These are phyloP conservation scores for Dispira simplex DNA, from an alignment of 192 early-diverging fungal species.

Conservation along the genomic window DNA sequence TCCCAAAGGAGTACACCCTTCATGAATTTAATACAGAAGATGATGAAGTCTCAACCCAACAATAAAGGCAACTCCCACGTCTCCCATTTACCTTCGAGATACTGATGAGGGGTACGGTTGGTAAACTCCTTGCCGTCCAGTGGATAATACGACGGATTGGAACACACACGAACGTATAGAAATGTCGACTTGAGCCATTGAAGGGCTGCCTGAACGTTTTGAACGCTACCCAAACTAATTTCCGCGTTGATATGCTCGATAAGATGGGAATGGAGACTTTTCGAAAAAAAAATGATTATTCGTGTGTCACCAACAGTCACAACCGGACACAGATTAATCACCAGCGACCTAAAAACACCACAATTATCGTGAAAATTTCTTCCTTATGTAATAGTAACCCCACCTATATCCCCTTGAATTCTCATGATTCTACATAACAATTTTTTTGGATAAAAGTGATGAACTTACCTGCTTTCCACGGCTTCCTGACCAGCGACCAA, in stretches of 20 bases:
- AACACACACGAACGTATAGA: slow-evolving; percentile 4
- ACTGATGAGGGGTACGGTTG: neutral
- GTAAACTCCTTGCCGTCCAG: neutral
- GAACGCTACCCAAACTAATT: slow-evolving; percentile 9
- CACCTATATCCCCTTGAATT: too few species aligned
- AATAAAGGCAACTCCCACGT: too few species aligned
- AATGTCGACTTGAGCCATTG: slow-evolving; percentile 10
- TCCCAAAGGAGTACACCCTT: neutral
- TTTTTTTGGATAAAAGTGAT: too few species aligned
- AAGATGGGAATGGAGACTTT: slow-evolving; percentile 15
- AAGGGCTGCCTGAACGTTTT: neutral
- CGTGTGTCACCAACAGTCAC: too few species aligned
- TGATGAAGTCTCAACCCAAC: neutral
- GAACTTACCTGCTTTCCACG: slow-evolving; percentile 43
- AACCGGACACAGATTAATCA: too few species aligned
- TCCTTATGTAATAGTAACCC: too few species aligned
- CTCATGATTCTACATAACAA: too few species aligned
- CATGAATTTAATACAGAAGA: neutral
- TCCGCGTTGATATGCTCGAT: slow-evolving; percentile 12
- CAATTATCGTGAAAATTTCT: too few species aligned
- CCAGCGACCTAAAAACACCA: too few species aligned
- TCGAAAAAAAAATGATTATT: neutral
- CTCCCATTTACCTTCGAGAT: slow-evolving; percentile 4
- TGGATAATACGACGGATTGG: neutral
- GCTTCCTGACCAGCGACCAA: slow-evolving; percentile 38